Conservation (phyloP, 164 flowering plant species). For the Stephania japonica region DNA sequence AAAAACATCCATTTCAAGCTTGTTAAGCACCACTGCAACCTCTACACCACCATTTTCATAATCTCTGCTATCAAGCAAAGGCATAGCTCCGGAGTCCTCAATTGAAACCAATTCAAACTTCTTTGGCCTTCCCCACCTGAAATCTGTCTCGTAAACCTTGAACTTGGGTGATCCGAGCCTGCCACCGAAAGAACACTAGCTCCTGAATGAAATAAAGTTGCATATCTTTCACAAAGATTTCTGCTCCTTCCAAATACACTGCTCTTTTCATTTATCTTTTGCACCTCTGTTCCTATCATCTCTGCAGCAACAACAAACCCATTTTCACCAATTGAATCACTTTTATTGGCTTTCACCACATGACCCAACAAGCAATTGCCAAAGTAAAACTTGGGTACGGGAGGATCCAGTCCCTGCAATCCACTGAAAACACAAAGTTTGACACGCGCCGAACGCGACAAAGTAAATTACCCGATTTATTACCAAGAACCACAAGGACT, state of each 20-base stretch:
- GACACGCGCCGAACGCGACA: no score
- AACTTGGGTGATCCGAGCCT: conserved; percentile 37
- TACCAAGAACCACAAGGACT: no score
- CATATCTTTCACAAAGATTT: background rate
- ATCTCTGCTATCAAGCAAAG: conserved; percentile 25
- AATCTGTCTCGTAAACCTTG: conserved; percentile 26
- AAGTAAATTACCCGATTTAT: no score
- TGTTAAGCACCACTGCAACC: no score
- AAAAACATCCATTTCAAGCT: no score
- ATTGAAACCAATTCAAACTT: conserved; percentile 26
- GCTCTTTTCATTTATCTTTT: conserved; percentile 2
- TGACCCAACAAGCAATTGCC: background rate
- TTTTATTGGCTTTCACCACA: background rate
- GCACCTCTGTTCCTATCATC: conserved; percentile 16
- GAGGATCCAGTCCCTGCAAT: conserved; percentile 20
- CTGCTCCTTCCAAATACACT: background rate
- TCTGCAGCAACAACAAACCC: conserved; percentile 27
- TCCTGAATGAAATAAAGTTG: background rate
- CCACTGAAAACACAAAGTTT: conserved; percentile 26
- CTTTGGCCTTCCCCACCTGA: conserved; percentile 37
- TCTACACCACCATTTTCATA: no score
- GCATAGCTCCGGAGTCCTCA: conserved; percentile 18
- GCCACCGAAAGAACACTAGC: conserved; percentile 1
- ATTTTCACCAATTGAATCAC: conserved; percentile 19
- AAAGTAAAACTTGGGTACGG: conserved; percentile 17